Evolutionary conservation across 257 asterid species (phyloP).

Genomic region (Henckelia pumila): DNA sequence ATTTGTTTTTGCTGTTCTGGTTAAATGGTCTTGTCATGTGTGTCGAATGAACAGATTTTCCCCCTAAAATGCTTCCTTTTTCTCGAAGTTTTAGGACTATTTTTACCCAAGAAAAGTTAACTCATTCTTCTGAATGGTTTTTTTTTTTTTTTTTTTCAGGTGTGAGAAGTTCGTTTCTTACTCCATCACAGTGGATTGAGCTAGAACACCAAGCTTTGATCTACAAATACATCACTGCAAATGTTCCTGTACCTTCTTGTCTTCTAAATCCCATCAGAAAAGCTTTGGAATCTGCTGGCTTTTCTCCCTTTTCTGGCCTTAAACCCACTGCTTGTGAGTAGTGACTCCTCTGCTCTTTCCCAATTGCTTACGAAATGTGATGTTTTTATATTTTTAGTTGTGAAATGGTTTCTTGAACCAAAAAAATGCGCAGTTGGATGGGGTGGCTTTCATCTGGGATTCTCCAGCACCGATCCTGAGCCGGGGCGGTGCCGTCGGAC

Average conservation of each 20-base stretch:
- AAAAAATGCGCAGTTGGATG: conserved; percentile 63
- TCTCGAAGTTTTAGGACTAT: background rate
- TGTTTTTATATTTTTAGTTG: no score
- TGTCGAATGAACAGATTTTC: background rate
- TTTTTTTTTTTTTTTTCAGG: no score
- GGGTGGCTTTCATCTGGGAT: conserved; percentile 86
- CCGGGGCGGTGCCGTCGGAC: conserved; percentile 98
- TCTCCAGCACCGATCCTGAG: conserved; percentile 78
- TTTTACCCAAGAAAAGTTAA: background rate
- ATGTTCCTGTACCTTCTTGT: conserved; percentile 66
- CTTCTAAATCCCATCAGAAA: conserved; percentile 68
- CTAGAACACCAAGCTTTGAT: conserved; percentile 82
- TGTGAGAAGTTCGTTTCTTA: conserved; percentile 51
- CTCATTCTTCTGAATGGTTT: conserved; percentile 1
- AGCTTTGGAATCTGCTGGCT: conserved; percentile 65
- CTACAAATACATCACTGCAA: conserved; percentile 69
- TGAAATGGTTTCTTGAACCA: no score
- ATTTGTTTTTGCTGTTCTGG: conserved; percentile 21
- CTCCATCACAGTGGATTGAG: conserved; percentile 78
- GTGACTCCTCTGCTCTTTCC: conserved; percentile 13
- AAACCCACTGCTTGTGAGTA: conserved; percentile 60
- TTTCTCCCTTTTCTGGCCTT: conserved; percentile 40
- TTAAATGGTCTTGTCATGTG: conserved; percentile 26
- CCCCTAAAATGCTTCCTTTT: background rate
- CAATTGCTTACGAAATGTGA: no score